Conservation (phyloP, 176 grass and related monocot species). For the Aegilops umbellulata region DNA sequence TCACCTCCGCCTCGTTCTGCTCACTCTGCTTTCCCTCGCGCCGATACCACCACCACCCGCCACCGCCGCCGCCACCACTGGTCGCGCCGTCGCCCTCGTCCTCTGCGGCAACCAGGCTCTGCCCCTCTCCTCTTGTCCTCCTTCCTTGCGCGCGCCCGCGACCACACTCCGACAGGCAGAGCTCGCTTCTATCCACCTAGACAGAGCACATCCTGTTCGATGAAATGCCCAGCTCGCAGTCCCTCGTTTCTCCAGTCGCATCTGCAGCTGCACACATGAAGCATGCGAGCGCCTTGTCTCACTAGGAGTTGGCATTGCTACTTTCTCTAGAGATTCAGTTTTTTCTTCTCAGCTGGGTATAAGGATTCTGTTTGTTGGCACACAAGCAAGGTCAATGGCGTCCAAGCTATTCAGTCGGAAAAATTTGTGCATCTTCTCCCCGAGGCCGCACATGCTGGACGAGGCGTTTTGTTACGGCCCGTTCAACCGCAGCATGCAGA, state of each 20-base stretch:
- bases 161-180: neutral
- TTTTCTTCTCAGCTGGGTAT: too few species aligned
- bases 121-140: neutral
- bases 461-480: slow-evolving; percentile 8
- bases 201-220: slow-evolving; percentile 1
- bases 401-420: neutral
- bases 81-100: neutral
- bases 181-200: neutral
- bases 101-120: neutral
- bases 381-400: neutral
- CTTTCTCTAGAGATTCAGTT: too few species aligned
- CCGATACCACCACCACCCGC: neutral
- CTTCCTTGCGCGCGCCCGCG: neutral
- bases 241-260: neutral
- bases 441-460: neutral
- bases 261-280: neutral
- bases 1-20: neutral
- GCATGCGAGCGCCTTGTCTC: neutral
- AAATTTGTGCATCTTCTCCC: neutral
- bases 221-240: neutral
- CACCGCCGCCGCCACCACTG: neutral
- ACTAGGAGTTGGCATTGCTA: neutral
- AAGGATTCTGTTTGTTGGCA: neutral
- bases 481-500: slow-evolving; percentile 25
- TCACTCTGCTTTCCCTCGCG: neutral